These are phyloP conservation scores for Medicago ruthenica DNA, from an alignment of 306 rosid genomes.

Conservation along the genomic window DNA sequence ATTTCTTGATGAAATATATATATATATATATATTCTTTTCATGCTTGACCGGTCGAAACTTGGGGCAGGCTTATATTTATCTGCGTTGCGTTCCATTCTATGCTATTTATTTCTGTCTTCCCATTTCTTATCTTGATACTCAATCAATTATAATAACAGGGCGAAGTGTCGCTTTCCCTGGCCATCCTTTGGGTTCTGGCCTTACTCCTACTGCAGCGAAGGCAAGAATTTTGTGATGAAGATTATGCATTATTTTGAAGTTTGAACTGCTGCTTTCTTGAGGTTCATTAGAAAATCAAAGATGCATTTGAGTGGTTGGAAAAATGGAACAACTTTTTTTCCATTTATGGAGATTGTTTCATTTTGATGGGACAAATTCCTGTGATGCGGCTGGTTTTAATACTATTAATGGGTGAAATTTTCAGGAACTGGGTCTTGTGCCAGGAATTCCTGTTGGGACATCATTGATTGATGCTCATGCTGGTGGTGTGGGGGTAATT, in stretches of 20 bases:
- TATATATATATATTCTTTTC: background rate
- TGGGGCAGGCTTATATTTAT: constrained; percentile 28
- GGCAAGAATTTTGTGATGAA: constrained; percentile 72
- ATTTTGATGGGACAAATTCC: constrained; percentile 39
- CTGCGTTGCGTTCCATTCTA: constrained; percentile 25
- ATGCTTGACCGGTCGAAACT: constrained; percentile 33
- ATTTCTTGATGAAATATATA: background rate
- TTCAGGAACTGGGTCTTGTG: constrained; percentile 87
- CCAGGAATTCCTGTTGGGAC: constrained; percentile 96
- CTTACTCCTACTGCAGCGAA: constrained; percentile 88
- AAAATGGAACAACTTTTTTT: constrained; percentile 28
- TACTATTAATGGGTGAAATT: constrained; percentile 39
- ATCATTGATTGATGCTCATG: constrained; percentile 95
- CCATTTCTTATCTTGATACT: constrained; percentile 48
- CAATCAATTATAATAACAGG: constrained; percentile 65
- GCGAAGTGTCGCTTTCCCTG: constrained; percentile 98
- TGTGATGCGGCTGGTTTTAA: constrained; percentile 16
- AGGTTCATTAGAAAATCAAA: constrained; percentile 47
- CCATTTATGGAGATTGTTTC: constrained; percentile 46
- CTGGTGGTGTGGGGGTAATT: constrained; percentile 96
- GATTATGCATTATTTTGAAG: constrained; percentile 59
- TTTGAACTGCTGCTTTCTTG: constrained; percentile 57
- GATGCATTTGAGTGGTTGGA: constrained; percentile 46
- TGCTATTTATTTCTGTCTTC: constrained; percentile 38
- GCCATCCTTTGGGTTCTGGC: constrained; percentile 95